Evolutionary conservation across 1,284 basidiomycete species (phyloP), one percentile per base, ranked within the genome.

Genomic region (Cryptococcus sp.): DNA sequence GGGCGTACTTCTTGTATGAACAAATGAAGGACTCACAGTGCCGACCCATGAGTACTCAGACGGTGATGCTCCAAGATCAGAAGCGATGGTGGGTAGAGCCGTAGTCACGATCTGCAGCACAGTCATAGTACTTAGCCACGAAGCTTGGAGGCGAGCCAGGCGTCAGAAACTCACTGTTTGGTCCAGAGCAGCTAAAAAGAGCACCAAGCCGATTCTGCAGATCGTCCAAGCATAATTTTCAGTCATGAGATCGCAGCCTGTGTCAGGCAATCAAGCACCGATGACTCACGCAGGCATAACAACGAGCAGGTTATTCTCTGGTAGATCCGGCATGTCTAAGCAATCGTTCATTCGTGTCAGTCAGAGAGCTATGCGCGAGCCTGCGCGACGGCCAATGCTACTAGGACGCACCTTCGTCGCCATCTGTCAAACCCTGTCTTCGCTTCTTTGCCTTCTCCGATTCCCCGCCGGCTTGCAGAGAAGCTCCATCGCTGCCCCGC

Each of bases 111-210:
- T 72, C 64, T 65, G 42, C n/a, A 46, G 41, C 22, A 39, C 47
- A 35, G 41, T 35, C 3, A 16, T 13, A 45, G 44, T 19, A 13
- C 8, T 19, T 11, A 19, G 44, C 44, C 4, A 45, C 31, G 31
- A 13, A 13, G 13, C 31, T 11, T 19, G n/a, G 15, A 13, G 42
- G 42, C 25, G 20, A 48, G 47, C 19, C 3, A 45, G n/a, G n/a
- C 3, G 41, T 15, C 51, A 3, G 5, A 11, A 5, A 11, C 67
- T 56, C 27, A 69, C 69, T 6, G 73, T 74, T 53, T 71, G 70
- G 57, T 78, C 76, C 35, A 78, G 58, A 15, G 76, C 76, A 0
- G 72, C 59, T 2, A 76, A 58, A 63, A 78, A 78, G 7, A 76
- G 60, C 7, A 78, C 73, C 6, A 76, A 48, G 1, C 65, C 69